Evolutionary conservation across 2,329 filamentous ascomycete species (phyloP), one percentile per base, ranked within the genome.

Genomic region (Plenodomus lindquistii): DNA sequence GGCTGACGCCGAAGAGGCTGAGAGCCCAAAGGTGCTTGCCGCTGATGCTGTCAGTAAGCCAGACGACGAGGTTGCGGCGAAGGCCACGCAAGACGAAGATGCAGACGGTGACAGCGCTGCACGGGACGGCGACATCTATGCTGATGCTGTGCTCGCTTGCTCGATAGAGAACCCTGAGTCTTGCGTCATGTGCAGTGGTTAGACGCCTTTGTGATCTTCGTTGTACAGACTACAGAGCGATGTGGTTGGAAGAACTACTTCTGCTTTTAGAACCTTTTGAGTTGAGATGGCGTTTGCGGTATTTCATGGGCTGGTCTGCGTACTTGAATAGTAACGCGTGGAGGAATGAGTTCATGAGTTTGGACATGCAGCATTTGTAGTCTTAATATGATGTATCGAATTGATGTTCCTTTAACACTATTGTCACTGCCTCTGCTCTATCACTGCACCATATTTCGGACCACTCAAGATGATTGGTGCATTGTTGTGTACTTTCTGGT

Each of bases 161-260:
- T 97, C 92, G 77, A 97, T 99, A 73, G 92, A 97, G 71, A 97
- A 97, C 79, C 91, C 88, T 62, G 94, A 99, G 73, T 82, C 87
- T 40, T 99, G 94, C 73, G 73, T 96, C 58, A 97, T 99, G 94
- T 99, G 94, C 85, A 95, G 90, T 76, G 93, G 92, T 79, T 97
- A 83, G 74, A 21, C 2, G 4, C 13, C 4, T 9, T 15, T n/a
- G n/a, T n/a, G 36, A 37, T 9, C 9, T 11, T 7, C 24, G n/a
- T 21, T 24, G 22, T 24, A 24, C 5, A 24, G 22, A 10, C 22
- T 24, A 6, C 6, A 10, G 22, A 5, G 10, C 5, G 22, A 6
- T 24, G 22, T 24, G 22, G 22, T 5, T 10, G 22, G 40, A 13
- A 19, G 19, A 16, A 19, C 52, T 54, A 48, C 57, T 50, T 41